Base-by-base conservation (phyloP, 352 stramenopile genomes). In the Phytophthora lateralis region DNA sequence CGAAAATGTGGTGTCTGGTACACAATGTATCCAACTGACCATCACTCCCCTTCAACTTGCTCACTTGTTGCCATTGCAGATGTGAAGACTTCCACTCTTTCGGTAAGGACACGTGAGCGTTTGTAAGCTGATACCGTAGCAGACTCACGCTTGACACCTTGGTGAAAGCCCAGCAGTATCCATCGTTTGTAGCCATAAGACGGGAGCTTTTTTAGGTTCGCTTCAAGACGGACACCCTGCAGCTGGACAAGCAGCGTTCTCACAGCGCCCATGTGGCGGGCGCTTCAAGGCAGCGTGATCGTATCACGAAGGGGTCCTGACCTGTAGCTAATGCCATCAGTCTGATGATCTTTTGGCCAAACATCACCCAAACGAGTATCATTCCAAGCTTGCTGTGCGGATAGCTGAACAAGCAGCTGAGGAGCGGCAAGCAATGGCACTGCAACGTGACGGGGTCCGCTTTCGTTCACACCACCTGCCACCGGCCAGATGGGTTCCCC, bases 381-480 rank as follows among this genome's bases (percentile, higher is more conserved):
- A 32, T 56, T 66, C 50, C 18, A 17, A 42, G 43, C 35, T 45
- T 44, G 26, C 32, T 56, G 46, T 38, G 35, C 48, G 34, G 37
- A 37, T 49, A 37, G n/a, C 30, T 42, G 26, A 30, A 30, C 26
- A 30, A 30, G 26, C 26, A 4, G 26, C 26, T 30, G 26, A 30
- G 1, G 21, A 24, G 21, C 59, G 20, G 41, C 24, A 30, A 39
- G 45, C 59, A 67, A 56, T 42, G 42, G 30, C 9, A 17, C 24
- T 17, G 53, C 37, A 35, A 27, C 41, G 45, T 49, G 32, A 60
- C 39, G 49, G 41, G 49, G 7, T 66, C 51, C 35, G 49, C 41
- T 59, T 55, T 66, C 59, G 59, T 15, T 34, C 37, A 38, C 55
- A 55, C 59, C 59, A 67, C 35, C 55, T 53, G 59, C 21, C 43